A percentile compares a stretch with the other conserved stretches of the same genome.
Conservation (phyloP, 306 rosid genomes). For the Cercis canadensis region DNA sequence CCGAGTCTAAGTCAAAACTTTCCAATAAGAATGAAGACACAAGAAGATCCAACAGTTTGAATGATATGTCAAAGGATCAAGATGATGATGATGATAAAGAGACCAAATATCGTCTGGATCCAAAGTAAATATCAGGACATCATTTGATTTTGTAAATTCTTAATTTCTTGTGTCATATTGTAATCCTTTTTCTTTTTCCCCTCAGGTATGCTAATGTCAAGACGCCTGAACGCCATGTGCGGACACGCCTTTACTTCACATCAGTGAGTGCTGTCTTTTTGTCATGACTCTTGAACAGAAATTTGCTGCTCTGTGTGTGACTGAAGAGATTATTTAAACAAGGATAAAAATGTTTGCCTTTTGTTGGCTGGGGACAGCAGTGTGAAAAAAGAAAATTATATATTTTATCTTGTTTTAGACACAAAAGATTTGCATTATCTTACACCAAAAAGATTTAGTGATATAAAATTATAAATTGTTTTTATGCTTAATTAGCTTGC, state of each 20-base stretch:
- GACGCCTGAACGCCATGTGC: constrained; percentile 96
- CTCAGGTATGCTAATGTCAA: constrained; percentile 95
- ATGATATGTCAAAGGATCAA: constrained; percentile 72
- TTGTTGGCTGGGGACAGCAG: constrained; percentile 22
- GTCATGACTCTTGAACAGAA: constrained; percentile 12
- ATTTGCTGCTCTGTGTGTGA: not conserved
- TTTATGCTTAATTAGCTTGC: constrained; percentile 14
- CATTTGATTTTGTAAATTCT: constrained; percentile 7
- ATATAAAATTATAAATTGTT: constrained; percentile 16
- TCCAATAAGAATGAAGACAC: constrained; percentile 66
- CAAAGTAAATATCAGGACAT: constrained; percentile 60
- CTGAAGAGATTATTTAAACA: too few relatives aligned
- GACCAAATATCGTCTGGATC: constrained; percentile 97
- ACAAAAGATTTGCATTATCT: not conserved
- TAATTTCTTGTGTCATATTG: constrained; percentile 8
- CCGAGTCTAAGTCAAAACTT: constrained; percentile 57
- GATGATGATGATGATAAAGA: constrained; percentile 96
- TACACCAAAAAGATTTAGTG: not conserved
- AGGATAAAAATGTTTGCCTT: not conserved
- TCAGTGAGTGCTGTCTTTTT: constrained; percentile 69
- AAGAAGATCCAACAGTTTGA: constrained; percentile 53
- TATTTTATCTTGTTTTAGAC: not conserved
- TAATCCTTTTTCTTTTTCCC: constrained; percentile 35
- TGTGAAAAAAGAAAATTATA: constrained; percentile 5
- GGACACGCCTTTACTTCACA: constrained; percentile 96